Percentiles rank a stretch among this genome's conserved stretches.
Conservation (phyloP, 495 filamentous ascomycete genomes). For the Aspergillus nidulans region DNA sequence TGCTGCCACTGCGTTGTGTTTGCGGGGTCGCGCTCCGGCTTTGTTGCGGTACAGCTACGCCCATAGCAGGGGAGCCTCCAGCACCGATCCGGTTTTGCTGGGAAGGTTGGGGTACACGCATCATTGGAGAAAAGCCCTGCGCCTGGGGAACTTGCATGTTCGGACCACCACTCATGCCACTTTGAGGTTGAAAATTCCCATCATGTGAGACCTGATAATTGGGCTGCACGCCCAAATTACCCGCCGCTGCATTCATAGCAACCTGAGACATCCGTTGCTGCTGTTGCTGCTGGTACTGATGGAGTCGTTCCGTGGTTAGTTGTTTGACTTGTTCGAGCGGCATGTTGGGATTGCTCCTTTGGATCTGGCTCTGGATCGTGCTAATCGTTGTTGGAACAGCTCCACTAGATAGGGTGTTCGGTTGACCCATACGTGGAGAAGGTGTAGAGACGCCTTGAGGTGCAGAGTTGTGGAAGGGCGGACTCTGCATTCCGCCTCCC, state of each 20-base stretch:
- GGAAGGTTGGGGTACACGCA: constrained; percentile 60
- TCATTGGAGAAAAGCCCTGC: constrained; percentile 69
- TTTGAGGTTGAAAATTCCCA: constrained; percentile 35
- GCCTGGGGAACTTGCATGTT: constrained; percentile 47
- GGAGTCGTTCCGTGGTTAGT: constrained; percentile 56
- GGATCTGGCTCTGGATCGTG: constrained; percentile 46
- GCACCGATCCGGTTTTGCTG: constrained; percentile 41
- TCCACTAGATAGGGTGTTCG: constrained; percentile 49
- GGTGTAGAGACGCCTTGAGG: constrained; percentile 44
- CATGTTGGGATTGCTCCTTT: constrained; percentile 51
- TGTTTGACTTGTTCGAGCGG: constrained; percentile 56
- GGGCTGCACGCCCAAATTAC: constrained; percentile 39
- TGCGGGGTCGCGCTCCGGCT: constrained; percentile 49
- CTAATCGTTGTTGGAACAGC: constrained; percentile 52
- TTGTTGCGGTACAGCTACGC: constrained; percentile 34
- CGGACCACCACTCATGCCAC: constrained; percentile 30
- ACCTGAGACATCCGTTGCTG: constrained; percentile 51
- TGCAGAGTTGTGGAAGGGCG: constrained; percentile 42
- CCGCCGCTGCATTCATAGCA: constrained; percentile 66
- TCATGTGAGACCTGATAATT: constrained; percentile 43
- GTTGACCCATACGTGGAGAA: constrained; percentile 49
- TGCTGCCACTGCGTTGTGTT: constrained; percentile 44
- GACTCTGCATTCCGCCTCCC: constrained; percentile 45
- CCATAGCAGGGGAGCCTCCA: constrained; percentile 39
- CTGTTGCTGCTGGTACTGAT: constrained; percentile 49